Percentiles rank a stretch among this genome's conserved stretches.
Evolutionary conservation across 768 basidiomycete genomes (phyloP).

Genomic region (Tricholoma sp.): DNA sequence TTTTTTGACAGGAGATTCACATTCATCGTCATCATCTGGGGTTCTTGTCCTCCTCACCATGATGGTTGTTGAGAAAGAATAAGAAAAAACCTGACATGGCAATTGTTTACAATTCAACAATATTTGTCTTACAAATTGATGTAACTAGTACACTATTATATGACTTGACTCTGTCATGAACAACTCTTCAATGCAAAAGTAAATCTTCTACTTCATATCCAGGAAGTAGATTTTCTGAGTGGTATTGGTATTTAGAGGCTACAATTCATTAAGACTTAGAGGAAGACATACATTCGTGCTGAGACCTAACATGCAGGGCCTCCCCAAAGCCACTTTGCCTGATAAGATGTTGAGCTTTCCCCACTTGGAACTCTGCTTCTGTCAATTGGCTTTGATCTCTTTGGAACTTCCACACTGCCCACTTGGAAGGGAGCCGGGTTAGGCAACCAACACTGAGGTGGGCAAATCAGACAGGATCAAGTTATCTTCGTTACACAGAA

Average conservation of each 20-base stretch:
- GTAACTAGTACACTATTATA: not conserved
- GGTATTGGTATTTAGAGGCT: not conserved
- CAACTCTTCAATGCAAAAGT: not conserved
- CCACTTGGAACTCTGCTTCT: not conserved
- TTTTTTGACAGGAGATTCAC: not conserved
- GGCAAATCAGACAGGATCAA: too few species aligned
- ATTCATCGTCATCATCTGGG: not conserved
- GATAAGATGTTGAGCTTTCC: not conserved
- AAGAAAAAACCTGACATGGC: not conserved
- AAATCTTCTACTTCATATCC: not conserved
- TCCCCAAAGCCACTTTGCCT: not conserved
- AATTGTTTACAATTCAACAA: conserved; percentile 1
- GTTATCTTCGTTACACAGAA: too few species aligned
- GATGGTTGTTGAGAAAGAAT: not conserved
- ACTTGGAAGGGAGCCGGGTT: too few species aligned
- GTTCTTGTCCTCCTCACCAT: not conserved
- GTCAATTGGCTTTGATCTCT: not conserved
- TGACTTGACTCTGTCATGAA: not conserved
- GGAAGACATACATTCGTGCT: not conserved
- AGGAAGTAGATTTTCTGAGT: not conserved
- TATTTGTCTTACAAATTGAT: not conserved
- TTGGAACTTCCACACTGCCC: not conserved
- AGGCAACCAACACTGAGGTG: too few species aligned
- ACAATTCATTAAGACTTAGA: not conserved
- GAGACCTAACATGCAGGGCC: not conserved